These are phyloP conservation scores for Fraxinus xanthoxyloides DNA, from an alignment of 305 asterid species.

Conservation along the genomic window DNA sequence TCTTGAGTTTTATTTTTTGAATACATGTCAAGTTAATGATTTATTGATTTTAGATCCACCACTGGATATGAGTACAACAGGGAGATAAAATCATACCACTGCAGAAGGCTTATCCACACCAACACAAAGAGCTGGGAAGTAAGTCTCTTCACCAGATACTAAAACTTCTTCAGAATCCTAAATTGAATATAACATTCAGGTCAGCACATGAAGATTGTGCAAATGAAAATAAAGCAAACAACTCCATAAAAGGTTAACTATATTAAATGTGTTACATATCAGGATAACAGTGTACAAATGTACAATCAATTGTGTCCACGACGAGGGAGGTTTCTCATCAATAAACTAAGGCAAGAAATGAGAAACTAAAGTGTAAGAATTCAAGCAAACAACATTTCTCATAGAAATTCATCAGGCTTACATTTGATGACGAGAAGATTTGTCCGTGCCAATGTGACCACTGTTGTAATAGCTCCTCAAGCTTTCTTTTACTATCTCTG, in stretches of 20 bases:
- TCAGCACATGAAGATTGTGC: conserved; percentile 5
- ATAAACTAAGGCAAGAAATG: conserved; percentile 10
- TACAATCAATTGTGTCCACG: neutral
- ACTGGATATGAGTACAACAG: conserved; percentile 10
- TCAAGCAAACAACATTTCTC: conserved; percentile 3
- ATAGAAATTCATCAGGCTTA: conserved; percentile 31
- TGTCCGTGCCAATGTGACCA: conserved; percentile 93
- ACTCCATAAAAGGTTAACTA: neutral
- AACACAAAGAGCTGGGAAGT: conserved; percentile 80
- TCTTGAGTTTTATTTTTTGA: neutral
- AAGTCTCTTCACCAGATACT: conserved; percentile 86
- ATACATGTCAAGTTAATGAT: conserved; percentile 10
- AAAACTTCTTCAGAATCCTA: conserved; percentile 60
- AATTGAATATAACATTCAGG: conserved; percentile 23
- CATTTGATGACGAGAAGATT: conserved; percentile 54
- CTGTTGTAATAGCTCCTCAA: conserved; percentile 74
- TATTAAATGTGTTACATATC: neutral
- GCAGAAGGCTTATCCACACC: conserved; percentile 75
- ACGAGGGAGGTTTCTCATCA: neutral
- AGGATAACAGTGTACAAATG: neutral
- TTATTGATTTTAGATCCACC: neutral
- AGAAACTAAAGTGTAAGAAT: conserved; percentile 8
- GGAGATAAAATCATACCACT: conserved; percentile 56
- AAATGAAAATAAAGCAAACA: neutral
- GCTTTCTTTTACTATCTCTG: conserved; percentile 89